A percentile compares a stretch with the other conserved stretches of the same genome.
Evolutionary conservation across 2,329 filamentous ascomycete genomes (phyloP).

Genomic region (Aspergillus pseudoglaucus): DNA sequence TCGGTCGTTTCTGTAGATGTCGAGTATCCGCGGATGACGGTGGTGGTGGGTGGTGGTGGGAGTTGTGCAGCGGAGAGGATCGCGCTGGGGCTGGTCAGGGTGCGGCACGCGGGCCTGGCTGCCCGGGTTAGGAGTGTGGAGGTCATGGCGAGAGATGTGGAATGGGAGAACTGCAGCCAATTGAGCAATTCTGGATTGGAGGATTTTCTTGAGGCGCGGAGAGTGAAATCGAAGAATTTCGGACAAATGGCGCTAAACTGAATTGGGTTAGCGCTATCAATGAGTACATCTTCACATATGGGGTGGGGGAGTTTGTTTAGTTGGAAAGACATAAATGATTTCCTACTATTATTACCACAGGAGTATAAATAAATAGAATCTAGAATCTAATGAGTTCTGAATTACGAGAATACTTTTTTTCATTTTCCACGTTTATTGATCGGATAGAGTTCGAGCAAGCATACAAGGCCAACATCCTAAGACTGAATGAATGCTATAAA

Average conservation of each 20-base stretch:
- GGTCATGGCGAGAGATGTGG: conserved; percentile 35
- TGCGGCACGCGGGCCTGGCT: conserved; percentile 29
- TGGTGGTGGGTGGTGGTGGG: conserved; percentile 3
- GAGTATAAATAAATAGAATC: no score
- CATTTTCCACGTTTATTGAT: no score
- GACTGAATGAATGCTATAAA: no score
- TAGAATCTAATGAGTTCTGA: no score
- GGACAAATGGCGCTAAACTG: conserved; percentile 17
- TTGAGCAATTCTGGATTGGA: conserved; percentile 8
- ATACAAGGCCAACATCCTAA: no score
- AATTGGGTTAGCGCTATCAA: conserved; percentile 6
- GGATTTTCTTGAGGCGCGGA: conserved; percentile 6
- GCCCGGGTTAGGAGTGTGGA: conserved; percentile 41
- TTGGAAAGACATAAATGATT: no score
- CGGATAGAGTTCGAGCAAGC: no score
- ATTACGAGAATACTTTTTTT: no score
- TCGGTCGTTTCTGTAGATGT: conserved; percentile 23
- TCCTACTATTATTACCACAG: no score
- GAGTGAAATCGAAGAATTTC: conserved; percentile 20
- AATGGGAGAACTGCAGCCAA: conserved; percentile 4
- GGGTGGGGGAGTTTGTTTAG: no score
- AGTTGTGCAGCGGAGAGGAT: conserved; percentile 8
- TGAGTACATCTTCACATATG: no score
- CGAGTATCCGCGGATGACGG: conserved; percentile 21
- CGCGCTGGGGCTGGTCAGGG: conserved; percentile 13